A percentile compares a stretch with the other conserved stretches of the same genome.
These are phyloP conservation scores for Sporisorium reilianum DNA, from an alignment of 1,284 basidiomycete genomes.

Conservation along the genomic window DNA sequence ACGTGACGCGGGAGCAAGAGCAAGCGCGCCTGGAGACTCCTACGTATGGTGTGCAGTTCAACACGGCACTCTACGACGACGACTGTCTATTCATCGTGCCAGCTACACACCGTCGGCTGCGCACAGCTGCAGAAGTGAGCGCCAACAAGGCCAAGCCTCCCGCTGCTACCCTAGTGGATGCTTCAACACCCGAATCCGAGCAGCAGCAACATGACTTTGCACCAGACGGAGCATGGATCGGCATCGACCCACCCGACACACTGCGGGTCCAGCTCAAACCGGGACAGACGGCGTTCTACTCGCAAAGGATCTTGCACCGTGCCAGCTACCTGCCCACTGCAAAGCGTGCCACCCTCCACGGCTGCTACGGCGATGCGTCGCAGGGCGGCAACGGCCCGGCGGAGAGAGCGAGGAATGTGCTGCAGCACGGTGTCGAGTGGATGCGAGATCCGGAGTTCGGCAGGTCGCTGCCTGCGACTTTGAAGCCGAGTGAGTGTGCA, in stretches of 20 bases:
- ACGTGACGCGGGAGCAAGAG: constrained; percentile 78
- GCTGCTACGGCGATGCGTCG: constrained; percentile 74
- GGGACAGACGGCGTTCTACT: constrained; percentile 85
- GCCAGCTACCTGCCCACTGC: constrained; percentile 75
- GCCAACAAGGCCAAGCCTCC: constrained; percentile 55
- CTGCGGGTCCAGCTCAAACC: constrained; percentile 75
- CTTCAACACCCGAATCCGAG: not conserved
- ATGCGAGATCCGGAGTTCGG: constrained; percentile 77
- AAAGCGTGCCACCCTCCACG: constrained; percentile 80
- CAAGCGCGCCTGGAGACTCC: constrained; percentile 74
- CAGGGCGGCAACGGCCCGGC: constrained; percentile 25
- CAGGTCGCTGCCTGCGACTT: constrained; percentile 73
- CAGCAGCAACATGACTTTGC: constrained; percentile 19
- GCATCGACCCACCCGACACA: constrained; percentile 76
- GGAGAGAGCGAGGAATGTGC: constrained; percentile 78
- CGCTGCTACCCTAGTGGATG: constrained; percentile 18
- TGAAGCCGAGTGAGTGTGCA: constrained; percentile 70
- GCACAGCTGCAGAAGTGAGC: constrained; percentile 74
- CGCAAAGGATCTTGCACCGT: constrained; percentile 83
- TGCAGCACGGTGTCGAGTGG: constrained; percentile 81
- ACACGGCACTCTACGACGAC: constrained; percentile 82
- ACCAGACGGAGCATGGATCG: constrained; percentile 74
- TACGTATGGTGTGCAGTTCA: constrained; percentile 84
- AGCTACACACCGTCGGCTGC: constrained; percentile 75
- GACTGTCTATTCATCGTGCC: constrained; percentile 82